A percentile compares a stretch with the other conserved stretches of the same genome.
Conservation (phyloP, 352 stramenopile genomes). For the Globisporangium spiculum region DNA sequence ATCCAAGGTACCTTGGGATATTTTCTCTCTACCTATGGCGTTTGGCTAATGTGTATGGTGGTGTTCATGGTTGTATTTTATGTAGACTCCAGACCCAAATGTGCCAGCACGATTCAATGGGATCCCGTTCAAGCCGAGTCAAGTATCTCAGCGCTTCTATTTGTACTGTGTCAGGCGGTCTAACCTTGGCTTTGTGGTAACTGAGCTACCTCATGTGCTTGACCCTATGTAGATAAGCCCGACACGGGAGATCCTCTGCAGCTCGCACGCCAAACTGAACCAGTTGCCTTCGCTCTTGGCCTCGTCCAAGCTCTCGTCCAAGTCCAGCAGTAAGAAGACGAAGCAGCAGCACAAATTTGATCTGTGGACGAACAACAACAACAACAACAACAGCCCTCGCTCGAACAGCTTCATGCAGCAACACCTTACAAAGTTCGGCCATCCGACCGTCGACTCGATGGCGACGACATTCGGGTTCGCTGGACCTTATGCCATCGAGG, state of each 20-base stretch:
- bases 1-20: background rate
- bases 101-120: slow-evolving; percentile 61
- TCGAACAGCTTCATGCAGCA: slow-evolving; percentile 4
- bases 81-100: slow-evolving; percentile 49
- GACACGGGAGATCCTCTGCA: slow-evolving; percentile 49
- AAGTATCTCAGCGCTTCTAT: slow-evolving; percentile 24
- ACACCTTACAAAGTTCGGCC: slow-evolving; percentile 10
- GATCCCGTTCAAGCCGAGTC: slow-evolving; percentile 52
- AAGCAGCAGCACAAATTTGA: background rate
- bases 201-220: background rate
- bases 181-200: background rate
- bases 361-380: slow-evolving; percentile 10
- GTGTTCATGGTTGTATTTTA: background rate
- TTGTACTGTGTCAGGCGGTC: background rate
- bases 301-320: background rate
- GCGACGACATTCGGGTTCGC: slow-evolving; percentile 23
- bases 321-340: slow-evolving; percentile 1
- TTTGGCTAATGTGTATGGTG: slow-evolving; percentile 5
- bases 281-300: slow-evolving; percentile 45
- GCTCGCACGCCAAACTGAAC: slow-evolving; percentile 42
- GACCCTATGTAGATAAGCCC: slow-evolving; percentile 29
- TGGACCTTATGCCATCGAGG: slow-evolving; percentile 21
- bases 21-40: background rate
- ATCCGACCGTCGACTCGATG: slow-evolving; percentile 22
- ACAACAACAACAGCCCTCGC: slow-evolving; percentile 6